These are phyloP conservation scores for Cutaneotrichosporon sp. DNA, from an alignment of 1,284 basidiomycete species.

Conservation along the genomic window DNA sequence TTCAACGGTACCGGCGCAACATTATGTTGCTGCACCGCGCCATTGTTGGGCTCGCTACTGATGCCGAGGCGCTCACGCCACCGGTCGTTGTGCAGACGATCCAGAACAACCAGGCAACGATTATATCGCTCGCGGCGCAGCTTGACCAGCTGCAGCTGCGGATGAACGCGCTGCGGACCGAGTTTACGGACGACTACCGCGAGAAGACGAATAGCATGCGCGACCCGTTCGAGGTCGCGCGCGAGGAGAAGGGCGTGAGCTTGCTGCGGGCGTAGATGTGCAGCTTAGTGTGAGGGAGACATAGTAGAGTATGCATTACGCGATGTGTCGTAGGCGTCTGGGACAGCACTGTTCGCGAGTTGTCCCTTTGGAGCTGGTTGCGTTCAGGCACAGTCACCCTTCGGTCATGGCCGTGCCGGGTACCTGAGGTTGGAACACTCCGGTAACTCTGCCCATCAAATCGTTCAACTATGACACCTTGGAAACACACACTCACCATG, in stretches of 20 bases:
- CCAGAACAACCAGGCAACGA: slow-evolving; percentile 46
- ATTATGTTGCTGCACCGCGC: slow-evolving; percentile 44
- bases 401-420: background rate
- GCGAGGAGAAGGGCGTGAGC: slow-evolving; percentile 40
- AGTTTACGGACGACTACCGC: slow-evolving; percentile 40
- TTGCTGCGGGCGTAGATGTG: slow-evolving; percentile 16
- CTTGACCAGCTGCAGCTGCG: slow-evolving; percentile 41
- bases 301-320: background rate
- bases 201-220: slow-evolving; percentile 43
- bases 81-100: slow-evolving; percentile 49
- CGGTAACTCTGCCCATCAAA: background rate
- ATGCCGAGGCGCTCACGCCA: slow-evolving; percentile 38
- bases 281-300: background rate
- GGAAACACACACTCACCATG: background rate
- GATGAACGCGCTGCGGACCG: slow-evolving; percentile 35
- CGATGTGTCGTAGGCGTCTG: background rate
- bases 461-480: background rate
- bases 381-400: too few relatives aligned
- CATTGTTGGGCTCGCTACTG: slow-evolving; percentile 36
- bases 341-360: too few relatives aligned
- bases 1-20: slow-evolving; percentile 41
- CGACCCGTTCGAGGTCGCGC: slow-evolving; percentile 49
- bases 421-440: background rate
- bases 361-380: too few relatives aligned
- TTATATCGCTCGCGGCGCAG: slow-evolving; percentile 42